phyloP scores from a whole-genome alignment of 1,139 yeast genomes.

The Yamadazyma kanchanaburiensis region DNA sequence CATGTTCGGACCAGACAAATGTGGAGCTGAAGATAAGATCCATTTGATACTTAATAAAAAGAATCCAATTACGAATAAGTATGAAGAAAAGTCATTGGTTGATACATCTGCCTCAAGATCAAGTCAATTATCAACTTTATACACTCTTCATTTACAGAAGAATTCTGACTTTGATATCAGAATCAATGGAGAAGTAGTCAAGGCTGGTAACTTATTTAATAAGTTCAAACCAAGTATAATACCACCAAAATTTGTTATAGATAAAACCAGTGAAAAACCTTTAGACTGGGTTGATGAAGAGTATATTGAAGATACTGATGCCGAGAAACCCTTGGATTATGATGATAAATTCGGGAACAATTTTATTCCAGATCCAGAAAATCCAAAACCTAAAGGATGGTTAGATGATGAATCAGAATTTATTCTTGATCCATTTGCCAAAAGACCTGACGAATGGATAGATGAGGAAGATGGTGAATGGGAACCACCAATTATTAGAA shows the following conservation, averaged over 20 bases:
- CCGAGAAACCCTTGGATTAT: slow-evolving; percentile 76
- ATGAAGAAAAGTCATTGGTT: slow-evolving; percentile 68
- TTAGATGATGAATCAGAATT: slow-evolving; percentile 56
- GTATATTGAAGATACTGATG: slow-evolving; percentile 57
- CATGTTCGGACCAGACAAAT: slow-evolving; percentile 94
- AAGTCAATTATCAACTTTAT: slow-evolving; percentile 58
- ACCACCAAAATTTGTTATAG: slow-evolving; percentile 59
- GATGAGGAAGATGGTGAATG: slow-evolving; percentile 87
- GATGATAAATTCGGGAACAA: slow-evolving; percentile 59
- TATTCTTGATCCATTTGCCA: slow-evolving; percentile 64
- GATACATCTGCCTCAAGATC: slow-evolving; percentile 64
- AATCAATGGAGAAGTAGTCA: slow-evolving; percentile 71
- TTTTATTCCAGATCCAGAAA: slow-evolving; percentile 62
- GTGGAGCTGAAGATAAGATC: slow-evolving; percentile 77
- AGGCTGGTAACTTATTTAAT: slow-evolving; percentile 63
- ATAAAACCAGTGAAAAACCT: slow-evolving; percentile 65
- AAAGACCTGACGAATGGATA: slow-evolving; percentile 75
- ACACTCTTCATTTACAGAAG: slow-evolving; percentile 68
- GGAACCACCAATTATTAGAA: slow-evolving; percentile 63
- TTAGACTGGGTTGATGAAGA: slow-evolving; percentile 72
- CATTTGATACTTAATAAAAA: slow-evolving; percentile 68
- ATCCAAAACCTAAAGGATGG: slow-evolving; percentile 75
- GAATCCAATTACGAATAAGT: slow-evolving; percentile 51
- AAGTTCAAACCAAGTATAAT: too few relatives aligned
- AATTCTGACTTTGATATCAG: slow-evolving; percentile 74